Percentiles rank a stretch among this genome's conserved stretches.
These are phyloP conservation scores for Articulospora tetracladia DNA, from an alignment of 495 filamentous ascomycete species.

Conservation along the genomic window DNA sequence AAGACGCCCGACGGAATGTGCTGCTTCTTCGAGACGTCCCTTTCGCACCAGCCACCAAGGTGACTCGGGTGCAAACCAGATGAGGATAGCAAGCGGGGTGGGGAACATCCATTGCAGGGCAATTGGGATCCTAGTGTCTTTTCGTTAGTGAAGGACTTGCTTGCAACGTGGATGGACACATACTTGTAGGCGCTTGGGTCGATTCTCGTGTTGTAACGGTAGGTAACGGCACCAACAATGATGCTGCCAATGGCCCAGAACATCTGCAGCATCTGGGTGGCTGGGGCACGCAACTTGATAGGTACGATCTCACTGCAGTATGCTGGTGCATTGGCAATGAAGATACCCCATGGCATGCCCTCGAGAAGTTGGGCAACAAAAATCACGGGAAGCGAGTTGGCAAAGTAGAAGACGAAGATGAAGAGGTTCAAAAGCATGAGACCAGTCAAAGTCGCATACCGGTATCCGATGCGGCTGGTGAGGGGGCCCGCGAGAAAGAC, in stretches of 20 bases:
- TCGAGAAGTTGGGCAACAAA: conserved; percentile 50
- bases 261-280: conserved; percentile 44
- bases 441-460: conserved; percentile 39
- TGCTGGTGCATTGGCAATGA: conserved; percentile 47
- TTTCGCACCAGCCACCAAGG: conserved; percentile 57
- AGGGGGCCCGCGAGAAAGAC: conserved; percentile 53
- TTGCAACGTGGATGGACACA: conserved; percentile 25
- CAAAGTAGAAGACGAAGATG: conserved; percentile 51
- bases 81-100: conserved; percentile 37
- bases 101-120: conserved; percentile 55
- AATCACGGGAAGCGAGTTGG: conserved; percentile 39
- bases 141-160: conserved; percentile 23
- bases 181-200: conserved; percentile 11
- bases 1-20: conserved; percentile 45
- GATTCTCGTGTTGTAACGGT: conserved; percentile 7
- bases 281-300: conserved; percentile 9
- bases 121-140: conserved; percentile 51
- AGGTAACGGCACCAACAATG: conserved; percentile 56
- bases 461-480: conserved; percentile 41
- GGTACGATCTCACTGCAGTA: conserved; percentile 32
- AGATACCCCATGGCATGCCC: conserved; percentile 71
- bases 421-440: conserved; percentile 38
- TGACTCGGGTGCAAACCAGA: conserved; percentile 41
- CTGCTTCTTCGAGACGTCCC: conserved; percentile 46
- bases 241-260: conserved; percentile 68